Conservation (phyloP, 306 rosid species). For the Cucumis cinereus region DNA sequence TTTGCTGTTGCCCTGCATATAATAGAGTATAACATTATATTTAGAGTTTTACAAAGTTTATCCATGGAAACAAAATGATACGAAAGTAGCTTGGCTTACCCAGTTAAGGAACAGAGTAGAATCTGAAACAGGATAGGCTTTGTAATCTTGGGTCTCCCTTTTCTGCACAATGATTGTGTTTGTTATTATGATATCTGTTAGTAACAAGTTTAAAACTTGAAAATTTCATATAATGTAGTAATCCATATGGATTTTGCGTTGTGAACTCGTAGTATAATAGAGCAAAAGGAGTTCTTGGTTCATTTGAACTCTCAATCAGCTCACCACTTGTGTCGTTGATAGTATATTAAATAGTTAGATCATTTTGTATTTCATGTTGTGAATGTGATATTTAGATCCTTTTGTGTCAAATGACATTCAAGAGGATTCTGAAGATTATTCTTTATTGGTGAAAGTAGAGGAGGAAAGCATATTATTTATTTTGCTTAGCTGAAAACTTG, state of each 20-base stretch:
- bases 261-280: neutral
- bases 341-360: neutral
- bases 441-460: neutral
- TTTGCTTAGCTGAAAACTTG: neutral
- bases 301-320: neutral
- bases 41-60: neutral
- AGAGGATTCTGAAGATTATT: neutral
- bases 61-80: neutral
- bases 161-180: constrained; percentile 21
- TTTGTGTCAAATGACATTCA: neutral
- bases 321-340: neutral
- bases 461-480: neutral
- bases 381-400: neutral
- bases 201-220: neutral
- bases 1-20: constrained; percentile 63
- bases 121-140: constrained; percentile 38
- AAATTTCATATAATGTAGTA: neutral
- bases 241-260: neutral
- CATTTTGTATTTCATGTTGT: neutral
- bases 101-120: constrained; percentile 54
- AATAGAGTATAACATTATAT: neutral
- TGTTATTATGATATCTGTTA: neutral
- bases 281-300: neutral
- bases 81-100: constrained; percentile 24
- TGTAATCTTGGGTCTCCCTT: constrained; percentile 52